Conservation (phyloP, 768 basidiomycete species). For the Trametes cingulata region DNA sequence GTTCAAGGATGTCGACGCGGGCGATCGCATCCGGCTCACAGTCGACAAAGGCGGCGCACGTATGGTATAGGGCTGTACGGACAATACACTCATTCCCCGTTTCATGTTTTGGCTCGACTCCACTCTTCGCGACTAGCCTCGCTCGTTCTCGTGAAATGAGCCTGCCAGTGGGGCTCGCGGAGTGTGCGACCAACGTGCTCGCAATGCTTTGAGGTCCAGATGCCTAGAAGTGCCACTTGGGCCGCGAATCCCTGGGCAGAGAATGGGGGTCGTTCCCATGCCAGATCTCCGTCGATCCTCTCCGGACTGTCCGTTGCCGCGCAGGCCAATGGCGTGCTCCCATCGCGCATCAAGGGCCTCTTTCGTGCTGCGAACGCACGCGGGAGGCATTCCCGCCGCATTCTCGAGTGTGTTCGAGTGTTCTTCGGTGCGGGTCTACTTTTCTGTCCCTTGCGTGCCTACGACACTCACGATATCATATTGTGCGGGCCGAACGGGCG, state of each 20-base stretch:
- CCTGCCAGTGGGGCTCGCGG: not conserved
- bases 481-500: not conserved
- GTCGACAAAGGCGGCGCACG: constrained; percentile 58
- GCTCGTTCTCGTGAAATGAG: not conserved
- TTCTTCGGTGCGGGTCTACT: not conserved
- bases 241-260: not conserved
- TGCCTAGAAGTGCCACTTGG: not conserved
- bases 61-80: constrained; percentile 29
- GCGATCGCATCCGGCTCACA: constrained; percentile 45
- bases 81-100: constrained; percentile 2
- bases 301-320: not conserved
- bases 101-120: not conserved
- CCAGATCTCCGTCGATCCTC: constrained; percentile 9
- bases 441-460: not conserved
- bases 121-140: not conserved
- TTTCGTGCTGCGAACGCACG: not conserved
- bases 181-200: constrained; percentile 8
- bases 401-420: not conserved
- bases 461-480: not conserved
- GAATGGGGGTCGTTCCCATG: constrained; percentile 15
- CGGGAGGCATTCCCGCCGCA: not conserved
- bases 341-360: constrained; percentile 1
- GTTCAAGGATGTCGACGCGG: constrained; percentile 44
- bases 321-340: not conserved
- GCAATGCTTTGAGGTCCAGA: constrained; percentile 16